These are phyloP conservation scores for Chenopodium formosanum DNA, from an alignment of 148 eudicot genomes.

Conservation along the genomic window DNA sequence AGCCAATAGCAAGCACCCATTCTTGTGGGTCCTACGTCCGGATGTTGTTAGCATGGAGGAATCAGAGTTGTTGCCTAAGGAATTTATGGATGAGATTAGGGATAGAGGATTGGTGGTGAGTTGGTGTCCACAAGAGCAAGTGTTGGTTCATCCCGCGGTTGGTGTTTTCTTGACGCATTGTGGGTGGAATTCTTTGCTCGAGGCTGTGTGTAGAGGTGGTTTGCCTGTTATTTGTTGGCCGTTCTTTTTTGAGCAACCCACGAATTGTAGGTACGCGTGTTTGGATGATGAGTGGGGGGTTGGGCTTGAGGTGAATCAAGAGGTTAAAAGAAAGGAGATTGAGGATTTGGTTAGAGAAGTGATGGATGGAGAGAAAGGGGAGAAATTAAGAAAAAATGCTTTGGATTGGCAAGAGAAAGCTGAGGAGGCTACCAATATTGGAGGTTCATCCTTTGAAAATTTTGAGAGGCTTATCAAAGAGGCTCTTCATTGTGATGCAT, in stretches of 20 bases:
- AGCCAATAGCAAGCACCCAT: conserved; percentile 24
- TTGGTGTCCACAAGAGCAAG: conserved; percentile 31
- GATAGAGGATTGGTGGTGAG: conserved; percentile 20
- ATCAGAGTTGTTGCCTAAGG: conserved; percentile 10
- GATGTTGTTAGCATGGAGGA: conserved; percentile 16
- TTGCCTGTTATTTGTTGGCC: conserved; percentile 39
- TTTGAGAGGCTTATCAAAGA: conserved; percentile 19
- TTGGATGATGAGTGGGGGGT: conserved; percentile 26
- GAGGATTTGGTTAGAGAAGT: conserved; percentile 21
- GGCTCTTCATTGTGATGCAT: not conserved
- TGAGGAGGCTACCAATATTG: conserved; percentile 9
- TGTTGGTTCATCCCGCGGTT: conserved; percentile 20
- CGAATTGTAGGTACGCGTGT: conserved; percentile 30
- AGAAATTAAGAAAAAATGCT: conserved; percentile 19
- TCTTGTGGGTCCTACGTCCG: conserved; percentile 28
- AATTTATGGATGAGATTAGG: conserved; percentile 12
- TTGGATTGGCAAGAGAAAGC: conserved; percentile 29
- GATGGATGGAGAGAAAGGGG: conserved; percentile 16
- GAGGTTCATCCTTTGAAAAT: conserved; percentile 21
- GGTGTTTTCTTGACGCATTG: conserved; percentile 32
- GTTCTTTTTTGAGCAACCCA: conserved; percentile 31
- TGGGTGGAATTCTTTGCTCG: conserved; percentile 40
- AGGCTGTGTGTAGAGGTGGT: conserved; percentile 22
- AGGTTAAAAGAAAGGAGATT: conserved; percentile 29
- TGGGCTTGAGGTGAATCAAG: conserved; percentile 28